Conservation (phyloP, 805 yeast genomes). For the Kluyveromyces wickerhamii region DNA sequence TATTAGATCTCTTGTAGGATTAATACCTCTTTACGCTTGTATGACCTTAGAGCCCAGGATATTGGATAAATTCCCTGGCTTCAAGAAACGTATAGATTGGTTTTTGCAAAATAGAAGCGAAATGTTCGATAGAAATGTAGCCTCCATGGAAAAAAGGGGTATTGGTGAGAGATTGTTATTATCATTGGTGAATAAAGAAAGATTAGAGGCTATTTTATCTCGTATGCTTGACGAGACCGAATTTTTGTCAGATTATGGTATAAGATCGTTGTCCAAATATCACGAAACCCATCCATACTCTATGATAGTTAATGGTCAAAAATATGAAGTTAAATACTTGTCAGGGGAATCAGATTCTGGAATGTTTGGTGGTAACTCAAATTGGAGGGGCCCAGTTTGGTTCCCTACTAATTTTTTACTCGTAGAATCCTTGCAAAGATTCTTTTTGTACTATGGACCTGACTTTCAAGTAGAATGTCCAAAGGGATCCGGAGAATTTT, state of each 20-base stretch:
- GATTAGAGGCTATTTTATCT: conserved; percentile 64
- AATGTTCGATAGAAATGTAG: conserved; percentile 74
- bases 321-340: conserved; percentile 62
- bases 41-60: conserved; percentile 82
- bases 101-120: conserved; percentile 61
- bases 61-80: conserved; percentile 68
- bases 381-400: conserved; percentile 98
- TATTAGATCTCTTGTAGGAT: conserved; percentile 82
- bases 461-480: conserved; percentile 83
- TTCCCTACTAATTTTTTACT: conserved; percentile 83
- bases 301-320: conserved; percentile 73
- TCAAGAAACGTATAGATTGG: conserved; percentile 80
- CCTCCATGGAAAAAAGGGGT: conserved; percentile 72
- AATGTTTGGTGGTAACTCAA: conserved; percentile 92
- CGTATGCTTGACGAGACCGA: conserved; percentile 82
- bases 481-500: conserved; percentile 64
- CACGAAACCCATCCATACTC: conserved; percentile 79
- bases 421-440: conserved; percentile 81
- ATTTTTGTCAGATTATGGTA: conserved; percentile 76
- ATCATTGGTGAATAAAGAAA: conserved; percentile 73
- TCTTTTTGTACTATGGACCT: conserved; percentile 82
- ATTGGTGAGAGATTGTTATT: conserved; percentile 73
- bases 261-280: conserved; percentile 78
- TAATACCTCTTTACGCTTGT: conserved; percentile 85
- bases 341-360: conserved; percentile 91